A percentile compares a stretch with the other conserved stretches of the same genome.
Evolutionary conservation across 2,329 filamentous ascomycete species (phyloP).

Genomic region (Fusarium liriodendri): DNA sequence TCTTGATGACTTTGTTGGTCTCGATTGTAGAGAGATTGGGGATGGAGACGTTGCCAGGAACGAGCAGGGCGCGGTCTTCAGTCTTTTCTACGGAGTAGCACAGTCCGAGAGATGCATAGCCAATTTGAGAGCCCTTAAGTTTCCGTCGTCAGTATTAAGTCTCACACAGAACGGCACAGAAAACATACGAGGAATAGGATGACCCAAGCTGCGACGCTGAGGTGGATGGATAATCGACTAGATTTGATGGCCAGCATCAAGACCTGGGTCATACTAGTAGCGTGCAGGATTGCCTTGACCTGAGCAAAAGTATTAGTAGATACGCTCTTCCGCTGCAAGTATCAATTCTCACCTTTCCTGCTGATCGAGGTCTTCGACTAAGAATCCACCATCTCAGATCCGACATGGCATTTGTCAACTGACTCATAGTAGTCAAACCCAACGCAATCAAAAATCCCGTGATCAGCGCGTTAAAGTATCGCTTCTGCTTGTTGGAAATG

Average conservation of each 20-base stretch:
- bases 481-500: constrained; percentile 45
- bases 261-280: constrained; percentile 24
- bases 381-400: constrained; percentile 60
- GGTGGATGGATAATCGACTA: constrained; percentile 21
- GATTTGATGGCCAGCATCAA: constrained; percentile 25
- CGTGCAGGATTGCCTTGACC: constrained; percentile 28
- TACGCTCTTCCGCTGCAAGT: background rate
- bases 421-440: constrained; percentile 55
- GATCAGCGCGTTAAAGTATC: constrained; percentile 55
- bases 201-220: constrained; percentile 22
- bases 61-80: constrained; percentile 45
- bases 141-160: background rate
- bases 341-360: constrained; percentile 51
- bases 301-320: background rate
- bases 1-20: constrained; percentile 43
- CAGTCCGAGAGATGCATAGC: constrained; percentile 55
- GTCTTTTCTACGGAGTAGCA: constrained; percentile 56
- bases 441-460: constrained; percentile 56
- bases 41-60: constrained; percentile 48
- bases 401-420: constrained; percentile 54
- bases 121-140: constrained; percentile 53
- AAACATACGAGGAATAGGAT: constrained; percentile 13
- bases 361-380: constrained; percentile 48
- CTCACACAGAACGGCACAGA: background rate
- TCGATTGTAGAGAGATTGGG: constrained; percentile 50